Evolutionary conservation across 2,329 filamentous ascomycete genomes (phyloP).

Genomic region (Raffaelea albimanens): DNA sequence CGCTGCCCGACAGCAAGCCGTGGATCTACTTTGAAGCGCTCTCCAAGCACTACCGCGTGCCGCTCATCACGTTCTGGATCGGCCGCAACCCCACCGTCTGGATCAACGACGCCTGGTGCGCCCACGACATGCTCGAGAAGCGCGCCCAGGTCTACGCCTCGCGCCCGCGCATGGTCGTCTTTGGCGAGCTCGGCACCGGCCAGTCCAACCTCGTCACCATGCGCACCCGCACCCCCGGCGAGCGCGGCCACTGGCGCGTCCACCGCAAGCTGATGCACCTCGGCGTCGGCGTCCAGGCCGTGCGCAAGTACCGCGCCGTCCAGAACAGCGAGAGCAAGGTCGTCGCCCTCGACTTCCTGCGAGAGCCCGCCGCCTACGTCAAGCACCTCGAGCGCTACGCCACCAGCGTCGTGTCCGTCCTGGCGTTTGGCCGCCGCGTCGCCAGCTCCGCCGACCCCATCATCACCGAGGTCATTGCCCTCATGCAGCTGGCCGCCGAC

Average conservation of each 20-base stretch:
- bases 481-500: conserved; percentile 48
- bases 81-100: conserved; percentile 37
- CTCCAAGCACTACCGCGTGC: conserved; percentile 36
- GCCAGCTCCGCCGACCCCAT: conserved; percentile 42
- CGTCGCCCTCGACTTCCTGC: conserved; percentile 40
- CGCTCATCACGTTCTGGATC: conserved; percentile 48
- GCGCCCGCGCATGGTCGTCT: conserved; percentile 39
- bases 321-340: conserved; percentile 50
- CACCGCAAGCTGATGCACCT: conserved; percentile 42
- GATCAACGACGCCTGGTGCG: conserved; percentile 39
- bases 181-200: conserved; percentile 33
- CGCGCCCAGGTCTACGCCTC: conserved; percentile 40
- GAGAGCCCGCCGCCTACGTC: conserved; percentile 34
- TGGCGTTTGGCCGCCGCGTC: conserved; percentile 46
- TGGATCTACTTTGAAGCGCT: conserved; percentile 49
- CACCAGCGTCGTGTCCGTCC: conserved; percentile 43
- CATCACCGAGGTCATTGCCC: conserved; percentile 48
- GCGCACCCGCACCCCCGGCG: conserved; percentile 26
- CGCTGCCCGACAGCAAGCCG: conserved; percentile 42
- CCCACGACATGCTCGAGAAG: conserved; percentile 46
- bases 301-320: conserved; percentile 40
- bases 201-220: conserved; percentile 34
- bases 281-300: conserved; percentile 44
- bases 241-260: conserved; percentile 32
- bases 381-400: conserved; percentile 44